Evolutionary conservation across 257 asterid species (phyloP), one percentile per base, ranked within the genome.

Genomic region (Salvia splendens): DNA sequence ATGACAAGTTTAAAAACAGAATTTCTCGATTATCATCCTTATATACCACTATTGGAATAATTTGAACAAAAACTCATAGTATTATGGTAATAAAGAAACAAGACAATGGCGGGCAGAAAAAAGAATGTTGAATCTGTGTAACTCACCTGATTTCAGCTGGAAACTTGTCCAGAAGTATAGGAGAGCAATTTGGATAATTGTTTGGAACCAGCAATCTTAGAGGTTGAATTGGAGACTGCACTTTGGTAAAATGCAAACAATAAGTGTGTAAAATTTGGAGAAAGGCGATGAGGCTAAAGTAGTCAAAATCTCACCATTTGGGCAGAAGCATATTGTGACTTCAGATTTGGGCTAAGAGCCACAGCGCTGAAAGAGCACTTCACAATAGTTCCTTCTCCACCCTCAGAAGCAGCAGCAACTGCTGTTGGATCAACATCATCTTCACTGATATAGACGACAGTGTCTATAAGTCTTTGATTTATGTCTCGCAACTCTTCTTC

Each of bases 201-300:
- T 70, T 77, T 36, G 98, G 98, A 69, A 91, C 72, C 33, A 89
- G 95, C 80, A 91, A 76, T 68, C 95, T 75, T 66, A 91, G 82
- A 52, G 98, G 95, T 70, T 91, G 98, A 74, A 91, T 89, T 36
- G 95, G 98, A n/a, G 94, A 87, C 98, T 91, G 89, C 81, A 77
- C 10, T 67, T 67, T 38, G 57, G 35, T 53, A 68, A 70, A 77
- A 68, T 3, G 2, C 67, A 55, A 24, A 20, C 6, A 43, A 36
- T 59, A 70, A 8, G 53, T 14, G 66, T 24, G 30, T 24, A 24
- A 68, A 67, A 60, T 67, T 24, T 24, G 30, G 30, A 1, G 59
- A 71, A 48, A 12, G 58, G 61, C 52, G 38, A 15, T 10, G 46
- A 61, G 73, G 49, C 48, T 38, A 45, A 50, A 69, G 72, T 47